Base-by-base conservation (phyloP, 257 asterid genomes). In the Jacaranda copaia region DNA sequence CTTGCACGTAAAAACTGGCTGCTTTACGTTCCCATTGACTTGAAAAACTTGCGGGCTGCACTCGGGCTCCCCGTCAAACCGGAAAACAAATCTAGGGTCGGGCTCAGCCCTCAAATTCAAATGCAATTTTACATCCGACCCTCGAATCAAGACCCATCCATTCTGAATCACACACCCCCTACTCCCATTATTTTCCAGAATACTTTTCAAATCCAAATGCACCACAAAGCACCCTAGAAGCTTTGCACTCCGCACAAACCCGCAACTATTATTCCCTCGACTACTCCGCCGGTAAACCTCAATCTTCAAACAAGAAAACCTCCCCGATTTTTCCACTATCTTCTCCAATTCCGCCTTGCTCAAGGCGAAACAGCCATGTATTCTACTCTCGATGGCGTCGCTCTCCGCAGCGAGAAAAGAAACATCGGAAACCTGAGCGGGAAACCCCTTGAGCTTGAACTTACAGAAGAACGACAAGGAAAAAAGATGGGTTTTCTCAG, bases 41-140 rank as follows among this genome's bases (percentile, higher is more conserved):
- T 93, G 99, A 80, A 96, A 93, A 20, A 96, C 95, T 77, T 92
- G 98, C 6, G 98, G 98, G 80, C 99, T 96, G 76, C 99, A 96
- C 83, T 96, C 98, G 10, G 99, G 98, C 76, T 96, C 98, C 0
- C 97, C 98, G 46, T 90, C 99, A 55, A 96, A 96, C 68, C 88
- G 88, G 72, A 96, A 96, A n/a, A 96, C 94, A 49, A 96, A 96
- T 84, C 99, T 90, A 40, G 99, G 99, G 83, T 93, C 99, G 78
- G 91, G 91, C 72, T 96, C 98, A 16, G 93, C 94, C 85, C 88
- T 79, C 9, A 90, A 96, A 48, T 87, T 93, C 64, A 92, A 43
- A 79, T 93, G 94, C 83, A 96, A 51, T 46, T 84, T 84, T 8
- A 51, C 35, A 25, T 75, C 84, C 80, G 88, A 82, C 38, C 90